phyloP scores from a whole-genome alignment of 768 basidiomycete species.

The Trametes meyenii region DNA sequence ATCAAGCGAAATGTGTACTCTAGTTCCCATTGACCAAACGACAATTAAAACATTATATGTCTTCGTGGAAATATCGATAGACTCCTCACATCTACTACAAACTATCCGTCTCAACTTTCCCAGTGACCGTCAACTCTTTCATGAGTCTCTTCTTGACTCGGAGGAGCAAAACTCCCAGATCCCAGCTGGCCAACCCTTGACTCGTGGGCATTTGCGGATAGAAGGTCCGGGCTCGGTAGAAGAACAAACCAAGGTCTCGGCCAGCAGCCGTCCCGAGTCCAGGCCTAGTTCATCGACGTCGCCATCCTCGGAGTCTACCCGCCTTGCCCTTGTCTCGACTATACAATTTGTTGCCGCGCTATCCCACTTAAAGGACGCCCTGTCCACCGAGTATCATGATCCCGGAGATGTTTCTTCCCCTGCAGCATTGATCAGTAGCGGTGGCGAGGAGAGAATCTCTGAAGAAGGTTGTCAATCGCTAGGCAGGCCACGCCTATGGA shows the following conservation, averaged over 20 bases:
- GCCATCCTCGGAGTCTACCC: slow-evolving; percentile 53
- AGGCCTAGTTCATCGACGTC: neutral
- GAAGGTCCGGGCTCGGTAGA: slow-evolving; percentile 41
- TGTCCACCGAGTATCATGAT: slow-evolving; percentile 47
- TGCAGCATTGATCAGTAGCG: slow-evolving; percentile 22
- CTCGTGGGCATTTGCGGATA: slow-evolving; percentile 58
- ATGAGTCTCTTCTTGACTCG: slow-evolving; percentile 59
- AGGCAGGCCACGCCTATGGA: slow-evolving; percentile 43
- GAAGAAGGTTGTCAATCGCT: slow-evolving; percentile 17
- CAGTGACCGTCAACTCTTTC: slow-evolving; percentile 66
- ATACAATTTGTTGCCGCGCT: slow-evolving; percentile 97
- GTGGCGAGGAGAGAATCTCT: slow-evolving; percentile 7
- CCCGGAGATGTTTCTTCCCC: slow-evolving; percentile 11
- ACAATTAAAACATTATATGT: slow-evolving; percentile 94
- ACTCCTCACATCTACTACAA: slow-evolving; percentile 78
- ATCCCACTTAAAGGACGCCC: slow-evolving; percentile 81
- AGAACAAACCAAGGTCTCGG: slow-evolving; percentile 21
- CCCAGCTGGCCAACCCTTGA: slow-evolving; percentile 46
- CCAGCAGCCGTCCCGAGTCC: neutral
- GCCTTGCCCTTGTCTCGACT: slow-evolving; percentile 91
- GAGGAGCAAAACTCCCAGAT: slow-evolving; percentile 51
- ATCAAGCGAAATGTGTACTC: too few relatives aligned
- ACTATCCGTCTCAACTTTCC: slow-evolving; percentile 92
- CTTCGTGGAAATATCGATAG: slow-evolving; percentile 96
- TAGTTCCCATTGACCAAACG: slow-evolving; percentile 95